Evolutionary conservation across 495 filamentous ascomycete species (phyloP), one percentile per base, ranked within the genome.

Genomic region (Penicillium flavigenum): DNA sequence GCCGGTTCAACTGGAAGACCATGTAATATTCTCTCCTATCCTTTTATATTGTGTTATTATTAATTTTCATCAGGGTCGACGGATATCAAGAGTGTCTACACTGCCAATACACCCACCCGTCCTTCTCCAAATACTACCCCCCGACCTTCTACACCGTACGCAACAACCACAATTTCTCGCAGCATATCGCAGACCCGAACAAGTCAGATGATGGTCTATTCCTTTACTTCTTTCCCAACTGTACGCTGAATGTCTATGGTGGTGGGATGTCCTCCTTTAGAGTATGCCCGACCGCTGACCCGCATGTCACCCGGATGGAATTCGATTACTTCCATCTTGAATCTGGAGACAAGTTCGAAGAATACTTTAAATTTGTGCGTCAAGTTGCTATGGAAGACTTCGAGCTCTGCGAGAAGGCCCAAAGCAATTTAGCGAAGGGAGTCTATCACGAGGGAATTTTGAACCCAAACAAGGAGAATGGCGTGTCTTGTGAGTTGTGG

Each of bases 11-110:
- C 64, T 86, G 82, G 83, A 86, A 86, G 60, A 84, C 83, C 0
- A 86, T 86, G 82, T 81, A 71, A 57, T 51, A 32, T 19, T 17
- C n/a, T n/a, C 24, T 24, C 12, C 11, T 36, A 16, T 20, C 6
- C 0, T 11, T 17, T 2, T 22, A 2, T 1, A 27, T 44, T 4
- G 16, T 16, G 43, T 16, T 3, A n/a, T 19, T 26, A 31, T 34
- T 52, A 29, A 47, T 3, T 10, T 29, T 27, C 2, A 0, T 47
- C 45, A 81, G 77, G 79, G 81, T 86, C 16, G 83, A 86, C 53
- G 83, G 82, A 16, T 86, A 81, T 54, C 83, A 86, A 63, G 83
- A 86, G 66, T 86, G 83, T 57, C 71, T 86, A 14, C 83, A 86
- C 60, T 86, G 83, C 73, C 80, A 83, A 63, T 86, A 86, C 65